Base-by-base conservation (phyloP, 1,284 basidiomycete genomes). In the Cryptococcus jaspeensis region DNA sequence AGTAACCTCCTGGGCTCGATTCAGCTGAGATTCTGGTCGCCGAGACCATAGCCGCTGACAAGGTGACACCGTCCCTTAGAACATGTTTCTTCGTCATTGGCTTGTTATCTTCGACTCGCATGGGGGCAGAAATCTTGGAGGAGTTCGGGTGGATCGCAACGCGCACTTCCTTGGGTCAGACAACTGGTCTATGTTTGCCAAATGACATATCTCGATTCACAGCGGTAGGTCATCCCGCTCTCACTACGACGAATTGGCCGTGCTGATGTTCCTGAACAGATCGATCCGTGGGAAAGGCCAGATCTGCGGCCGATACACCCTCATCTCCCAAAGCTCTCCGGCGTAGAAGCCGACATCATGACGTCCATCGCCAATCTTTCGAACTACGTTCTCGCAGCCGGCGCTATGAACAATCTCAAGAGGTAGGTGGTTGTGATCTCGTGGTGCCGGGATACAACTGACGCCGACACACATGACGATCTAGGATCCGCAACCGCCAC, bases 51-150 rank as follows among this genome's bases (percentile, higher is more conserved):
- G 13, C 43, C 12, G 9, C 13, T 12, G 25, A 6, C 42, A 25
- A 15, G 40, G 40, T 44, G 42, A 37, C 13, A 16, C 32, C 36
- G 4, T 39, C 25, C 12, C n/a, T 35, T 36, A 95, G 93, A 5
- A 98, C 96, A 2, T 96, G 92, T 70, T 99, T 95, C 80, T 98
- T 93, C 69, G 90, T 95, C 5, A 81, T 99, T 8, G 94, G 94
- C 0, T 80, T 92, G 39, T 83, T 92, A 51, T 87, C 89, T 1
- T 85, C 84, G 0, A 90, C 89, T 0, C 80, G 81, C 15, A 83
- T 85, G 71, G 90, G 90, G 1, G 84, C 86, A 60, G 84, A 96
- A 81, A 81, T 93, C 71, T 78, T 99, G 38, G 88, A 91, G 55
- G 93, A 96, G 70, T 90, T 88, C 66, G 85, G 87, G 11, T 99